These are phyloP conservation scores for Mucor sp. DNA, from an alignment of 371 early-diverging fungal species.

Conservation along the genomic window DNA sequence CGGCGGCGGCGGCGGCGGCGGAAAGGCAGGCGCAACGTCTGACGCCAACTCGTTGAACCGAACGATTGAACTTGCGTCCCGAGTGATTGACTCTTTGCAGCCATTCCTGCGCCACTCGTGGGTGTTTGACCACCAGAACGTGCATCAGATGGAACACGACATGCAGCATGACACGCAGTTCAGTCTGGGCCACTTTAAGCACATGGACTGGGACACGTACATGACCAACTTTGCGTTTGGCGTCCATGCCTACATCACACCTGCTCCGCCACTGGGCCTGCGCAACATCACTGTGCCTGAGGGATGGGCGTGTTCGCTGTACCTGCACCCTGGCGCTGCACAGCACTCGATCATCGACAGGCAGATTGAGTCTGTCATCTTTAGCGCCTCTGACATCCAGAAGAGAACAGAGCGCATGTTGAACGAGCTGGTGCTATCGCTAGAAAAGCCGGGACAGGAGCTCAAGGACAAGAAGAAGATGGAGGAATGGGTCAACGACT, in stretches of 20 bases:
- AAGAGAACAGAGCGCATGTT: slow-evolving; percentile 52
- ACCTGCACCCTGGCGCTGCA: slow-evolving; percentile 27
- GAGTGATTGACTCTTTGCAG: slow-evolving; percentile 38
- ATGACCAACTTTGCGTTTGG: slow-evolving; percentile 49
- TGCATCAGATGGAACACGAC: slow-evolving; percentile 20
- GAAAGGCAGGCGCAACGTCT: not conserved
- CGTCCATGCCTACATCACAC: slow-evolving; percentile 40
- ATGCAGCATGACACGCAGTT: slow-evolving; percentile 30
- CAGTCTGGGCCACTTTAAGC: slow-evolving; percentile 12
- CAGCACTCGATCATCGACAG: slow-evolving; percentile 39
- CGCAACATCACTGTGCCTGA: slow-evolving; percentile 39
- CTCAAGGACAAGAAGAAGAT: slow-evolving; percentile 34
- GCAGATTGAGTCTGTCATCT: slow-evolving; percentile 48
- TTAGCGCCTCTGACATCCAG: slow-evolving; percentile 47
- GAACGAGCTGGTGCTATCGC: slow-evolving; percentile 26
- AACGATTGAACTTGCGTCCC: slow-evolving; percentile 37
- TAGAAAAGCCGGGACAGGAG: slow-evolving; percentile 45
- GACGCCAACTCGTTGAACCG: slow-evolving; percentile 27
- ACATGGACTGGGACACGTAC: slow-evolving; percentile 44
- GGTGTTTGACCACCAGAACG: slow-evolving; percentile 43
- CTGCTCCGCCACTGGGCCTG: slow-evolving; percentile 28
- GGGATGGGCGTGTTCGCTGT: slow-evolving; percentile 49
- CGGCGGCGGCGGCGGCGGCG: slow-evolving; percentile 14
- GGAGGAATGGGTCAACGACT: slow-evolving; percentile 54
- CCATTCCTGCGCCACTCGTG: slow-evolving; percentile 42